Conservation (phyloP, 768 basidiomycete species). For the Amanita molliuscula region DNA sequence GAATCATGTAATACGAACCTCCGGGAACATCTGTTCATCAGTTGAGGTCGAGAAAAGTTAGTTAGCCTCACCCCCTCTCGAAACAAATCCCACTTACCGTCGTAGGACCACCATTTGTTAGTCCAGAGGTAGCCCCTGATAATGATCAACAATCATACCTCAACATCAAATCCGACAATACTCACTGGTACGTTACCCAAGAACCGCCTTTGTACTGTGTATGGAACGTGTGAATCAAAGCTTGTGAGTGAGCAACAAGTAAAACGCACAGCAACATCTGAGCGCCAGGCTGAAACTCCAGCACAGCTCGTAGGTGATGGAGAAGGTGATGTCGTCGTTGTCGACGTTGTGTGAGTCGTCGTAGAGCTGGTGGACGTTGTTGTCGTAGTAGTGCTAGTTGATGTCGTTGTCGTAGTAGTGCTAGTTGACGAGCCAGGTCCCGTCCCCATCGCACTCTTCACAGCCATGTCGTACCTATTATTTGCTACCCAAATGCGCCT, state of each 20-base stretch:
- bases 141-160: not conserved
- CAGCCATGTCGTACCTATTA: slow-evolving; percentile 27
- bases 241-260: too few relatives aligned
- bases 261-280: slow-evolving; percentile 27
- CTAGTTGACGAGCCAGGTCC: slow-evolving; percentile 12
- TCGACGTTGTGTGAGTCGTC: slow-evolving; percentile 9
- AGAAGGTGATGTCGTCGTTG: slow-evolving; percentile 3
- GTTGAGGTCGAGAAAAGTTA: not conserved
- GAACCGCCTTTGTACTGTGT: slow-evolving; percentile 32
- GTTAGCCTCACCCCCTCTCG: not conserved
- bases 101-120: slow-evolving; percentile 37
- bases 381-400: slow-evolving; percentile 7
- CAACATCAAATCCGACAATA: not conserved
- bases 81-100: slow-evolving; percentile 15
- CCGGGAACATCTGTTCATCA: slow-evolving; percentile 18
- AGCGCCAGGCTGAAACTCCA: slow-evolving; percentile 30
- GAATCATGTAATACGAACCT: slow-evolving; percentile 11
- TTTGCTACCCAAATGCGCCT: slow-evolving; percentile 17
- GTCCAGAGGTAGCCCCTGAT: slow-evolving; percentile 39
- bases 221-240: not conserved
- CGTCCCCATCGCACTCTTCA: slow-evolving; percentile 28
- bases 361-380: slow-evolving; percentile 7
- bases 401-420: slow-evolving; percentile 12
- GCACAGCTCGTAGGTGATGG: slow-evolving; percentile 24
- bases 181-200: slow-evolving; percentile 30